Evolutionary conservation across 805 yeast genomes (phyloP).

Genomic region (Middelhovenomyces tepae): DNA sequence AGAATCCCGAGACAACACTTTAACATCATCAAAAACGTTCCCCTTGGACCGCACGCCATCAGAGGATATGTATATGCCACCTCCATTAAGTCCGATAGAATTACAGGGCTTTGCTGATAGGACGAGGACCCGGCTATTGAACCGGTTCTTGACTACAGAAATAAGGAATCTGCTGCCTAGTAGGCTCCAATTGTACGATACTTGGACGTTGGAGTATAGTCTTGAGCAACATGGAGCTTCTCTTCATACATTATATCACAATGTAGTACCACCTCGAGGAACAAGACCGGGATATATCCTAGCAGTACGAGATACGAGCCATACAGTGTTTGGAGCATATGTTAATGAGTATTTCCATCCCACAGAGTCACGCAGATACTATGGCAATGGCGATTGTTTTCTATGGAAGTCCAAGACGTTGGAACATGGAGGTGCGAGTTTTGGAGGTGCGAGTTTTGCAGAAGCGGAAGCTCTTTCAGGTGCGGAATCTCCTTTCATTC

Average conservation of each 20-base stretch:
- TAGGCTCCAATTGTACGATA: conserved; percentile 64
- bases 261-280: conserved; percentile 19
- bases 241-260: conserved; percentile 57
- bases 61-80: too few relatives aligned
- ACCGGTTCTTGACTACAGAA: conserved; percentile 61
- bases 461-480: conserved; percentile 2
- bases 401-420: conserved; percentile 67
- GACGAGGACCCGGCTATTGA: conserved; percentile 52
- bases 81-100: conserved; percentile 17
- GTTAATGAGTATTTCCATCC: conserved; percentile 61
- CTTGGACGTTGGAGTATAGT: conserved; percentile 76
- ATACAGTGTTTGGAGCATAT: conserved; percentile 69
- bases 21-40: too few relatives aligned
- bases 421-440: conserved; percentile 9
- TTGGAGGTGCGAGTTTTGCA: conserved; percentile 2
- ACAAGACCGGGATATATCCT: conserved; percentile 62
- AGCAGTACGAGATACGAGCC: conserved; percentile 55
- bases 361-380: conserved; percentile 62
- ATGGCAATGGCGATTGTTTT: conserved; percentile 94
- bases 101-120: conserved; percentile 51
- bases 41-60: too few relatives aligned
- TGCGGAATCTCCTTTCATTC: conserved; percentile 24
- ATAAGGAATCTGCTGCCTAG: conserved; percentile 67
- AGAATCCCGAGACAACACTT: too few relatives aligned
- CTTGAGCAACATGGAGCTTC: conserved; percentile 90